Evolutionary conservation across 2,329 filamentous ascomycete genomes (phyloP), one percentile per base, ranked within the genome.

Genomic region (Xylariales sp.): DNA sequence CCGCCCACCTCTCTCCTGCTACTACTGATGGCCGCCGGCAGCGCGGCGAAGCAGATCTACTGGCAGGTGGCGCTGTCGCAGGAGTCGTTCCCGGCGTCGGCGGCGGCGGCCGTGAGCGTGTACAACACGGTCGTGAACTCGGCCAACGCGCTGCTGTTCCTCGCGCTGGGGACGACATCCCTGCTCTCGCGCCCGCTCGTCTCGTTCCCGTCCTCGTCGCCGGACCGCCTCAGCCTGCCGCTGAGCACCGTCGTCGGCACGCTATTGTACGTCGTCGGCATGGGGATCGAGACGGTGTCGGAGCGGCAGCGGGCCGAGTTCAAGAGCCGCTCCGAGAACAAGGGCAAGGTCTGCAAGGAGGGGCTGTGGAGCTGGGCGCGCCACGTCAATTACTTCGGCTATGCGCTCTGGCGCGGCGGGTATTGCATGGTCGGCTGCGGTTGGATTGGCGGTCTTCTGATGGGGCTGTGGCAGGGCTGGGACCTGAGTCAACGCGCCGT

Each of bases 41-140:
- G 81, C 46, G 80, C 82, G 30, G 65, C 84, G 34, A 90, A 90
- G 79, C 87, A 90, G 67, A 83, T 85, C 72, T 84, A 85, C 77
- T 87, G 86, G 84, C 78, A 85, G 14, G 73, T 80, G 1, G 72
- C 71, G 32, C 75, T 87, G 2, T 83, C 81, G 18, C 78, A 82
- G 54, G 86, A 89, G 70, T 81, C 84, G 12, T 85, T 90, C 77
- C 79, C 79, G 0, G 78, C 82, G 0, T 28, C 53, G 0, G 75
- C 78, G 2, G 86, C 86, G 0, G 49, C 82, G 0, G 65, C 76
- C 2, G 81, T 90, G 14, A 78, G 79, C 14, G 58, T 76, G 1
- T 87, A 86, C 80, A 90, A 91, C 76, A 82, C 82, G 0, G 43
- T 85, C 9, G 75, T 84, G 74, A 90, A 90, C 79, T 81, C 80